Evolutionary conservation across 108 stramenopile genomes (phyloP).

Genomic region (Cyclotella sp.): DNA sequence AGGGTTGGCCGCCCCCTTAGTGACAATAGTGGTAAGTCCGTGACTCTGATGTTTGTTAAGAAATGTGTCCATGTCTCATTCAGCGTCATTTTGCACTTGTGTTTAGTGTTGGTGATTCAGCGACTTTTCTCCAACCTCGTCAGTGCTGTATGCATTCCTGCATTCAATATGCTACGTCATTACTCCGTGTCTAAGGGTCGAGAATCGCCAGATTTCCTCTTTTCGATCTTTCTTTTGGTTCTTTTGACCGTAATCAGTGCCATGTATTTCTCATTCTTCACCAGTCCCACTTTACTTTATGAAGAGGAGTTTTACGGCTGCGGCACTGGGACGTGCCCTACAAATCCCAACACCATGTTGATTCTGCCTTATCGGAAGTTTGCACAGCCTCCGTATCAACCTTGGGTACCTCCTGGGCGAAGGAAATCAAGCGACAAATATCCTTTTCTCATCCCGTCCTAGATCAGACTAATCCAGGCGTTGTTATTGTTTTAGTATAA

Average conservation of each 20-base stretch:
- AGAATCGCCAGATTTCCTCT: slow-evolving; percentile 61
- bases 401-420: neutral
- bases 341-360: neutral
- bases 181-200: slow-evolving; percentile 35
- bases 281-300: slow-evolving; percentile 2
- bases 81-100: slow-evolving; percentile 9
- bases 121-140: slow-evolving; percentile 81
- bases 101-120: slow-evolving; percentile 76
- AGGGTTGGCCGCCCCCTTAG: neutral
- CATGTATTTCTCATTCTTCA: slow-evolving; percentile 84
- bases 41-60: neutral
- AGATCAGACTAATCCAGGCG: too few relatives aligned
- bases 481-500: too few relatives aligned
- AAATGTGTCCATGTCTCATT: neutral
- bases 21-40: neutral
- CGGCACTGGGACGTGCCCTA: neutral
- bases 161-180: slow-evolving; percentile 73
- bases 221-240: slow-evolving; percentile 77
- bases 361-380: too few relatives aligned
- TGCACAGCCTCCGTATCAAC: neutral
- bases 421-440: neutral
- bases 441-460: too few relatives aligned
- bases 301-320: neutral
- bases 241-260: slow-evolving; percentile 62
- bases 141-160: slow-evolving; percentile 77